Percentiles rank a stretch among this genome's conserved stretches.
Conservation (phyloP, 2,329 filamentous ascomycete genomes). For the Colletotrichum liriopes region DNA sequence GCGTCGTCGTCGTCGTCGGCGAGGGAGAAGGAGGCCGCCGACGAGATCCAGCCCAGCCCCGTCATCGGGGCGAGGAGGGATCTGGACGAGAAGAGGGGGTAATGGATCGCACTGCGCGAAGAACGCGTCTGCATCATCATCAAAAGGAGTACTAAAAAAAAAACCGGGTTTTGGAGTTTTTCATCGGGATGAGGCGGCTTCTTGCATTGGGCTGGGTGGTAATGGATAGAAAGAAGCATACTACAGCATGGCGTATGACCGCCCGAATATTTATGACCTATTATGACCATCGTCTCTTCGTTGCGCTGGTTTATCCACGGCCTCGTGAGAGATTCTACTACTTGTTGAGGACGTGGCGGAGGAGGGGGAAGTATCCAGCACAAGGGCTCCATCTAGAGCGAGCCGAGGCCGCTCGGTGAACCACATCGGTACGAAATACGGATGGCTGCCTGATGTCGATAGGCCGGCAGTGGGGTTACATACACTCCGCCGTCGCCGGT, state of each 20-base stretch:
- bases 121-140: slow-evolving; percentile 12
- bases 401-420: neutral
- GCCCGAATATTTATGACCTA: slow-evolving; percentile 27
- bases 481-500: neutral
- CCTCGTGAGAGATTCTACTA: neutral
- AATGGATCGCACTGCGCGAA: neutral
- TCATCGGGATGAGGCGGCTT: slow-evolving; percentile 1
- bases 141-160: slow-evolving; percentile 31
- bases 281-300: slow-evolving; percentile 22
- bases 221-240: slow-evolving; percentile 25
- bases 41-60: slow-evolving; percentile 32
- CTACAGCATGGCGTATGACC: slow-evolving; percentile 20
- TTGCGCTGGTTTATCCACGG: too few species aligned
- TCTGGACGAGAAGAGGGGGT: slow-evolving; percentile 35
- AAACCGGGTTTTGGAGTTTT: slow-evolving; percentile 30
- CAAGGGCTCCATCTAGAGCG: neutral
- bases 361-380: neutral
- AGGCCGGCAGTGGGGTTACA: neutral
- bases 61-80: slow-evolving; percentile 16
- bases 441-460: neutral
- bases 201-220: slow-evolving; percentile 14
- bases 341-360: neutral
- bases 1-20: slow-evolving; percentile 29
- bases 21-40: slow-evolving; percentile 34
- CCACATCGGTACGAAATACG: neutral